A percentile compares a stretch with the other conserved stretches of the same genome.
These are phyloP conservation scores for Allium cepa DNA, from an alignment of 106 monocot species.

Conservation along the genomic window DNA sequence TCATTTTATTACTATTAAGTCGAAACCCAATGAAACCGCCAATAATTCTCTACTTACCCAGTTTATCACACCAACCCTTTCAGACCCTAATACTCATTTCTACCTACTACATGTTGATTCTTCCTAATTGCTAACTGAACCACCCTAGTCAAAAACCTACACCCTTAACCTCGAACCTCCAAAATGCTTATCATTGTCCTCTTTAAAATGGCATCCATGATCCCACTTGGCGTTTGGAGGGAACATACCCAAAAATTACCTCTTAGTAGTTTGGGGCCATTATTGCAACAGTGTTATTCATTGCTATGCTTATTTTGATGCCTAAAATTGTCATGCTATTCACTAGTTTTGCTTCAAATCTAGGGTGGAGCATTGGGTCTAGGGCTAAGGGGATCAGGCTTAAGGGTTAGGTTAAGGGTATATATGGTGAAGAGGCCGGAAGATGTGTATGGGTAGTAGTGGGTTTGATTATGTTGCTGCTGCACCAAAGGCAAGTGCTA, in stretches of 20 bases:
- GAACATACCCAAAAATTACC: constrained; percentile 82
- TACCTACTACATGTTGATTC: too few relatives aligned
- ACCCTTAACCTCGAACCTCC: constrained; percentile 65
- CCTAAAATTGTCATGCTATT: constrained; percentile 77
- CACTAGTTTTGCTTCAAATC: constrained; percentile 18
- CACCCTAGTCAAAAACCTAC: constrained; percentile 56
- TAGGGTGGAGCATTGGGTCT: constrained; percentile 74
- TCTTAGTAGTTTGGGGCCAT: constrained; percentile 45
- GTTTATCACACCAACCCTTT: too few relatives aligned
- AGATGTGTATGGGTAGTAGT: neutral
- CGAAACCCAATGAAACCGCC: too few relatives aligned
- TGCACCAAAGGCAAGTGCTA: neutral
- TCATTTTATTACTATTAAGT: too few relatives aligned
- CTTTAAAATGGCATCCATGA: constrained; percentile 69
- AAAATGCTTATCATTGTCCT: constrained; percentile 64
- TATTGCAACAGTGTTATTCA: neutral
- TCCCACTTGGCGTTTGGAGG: constrained; percentile 84
- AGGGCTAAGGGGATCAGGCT: constrained; percentile 20
- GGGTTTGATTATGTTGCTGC: neutral
- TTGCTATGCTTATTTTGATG: constrained; percentile 83
- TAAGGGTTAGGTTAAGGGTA: neutral
- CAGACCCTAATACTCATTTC: too few relatives aligned
- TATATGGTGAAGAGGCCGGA: neutral
- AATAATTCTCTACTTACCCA: too few relatives aligned
- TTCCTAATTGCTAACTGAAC: too few relatives aligned